Conservation (phyloP, 305 asterid genomes). For the Fraxinus dipetala region DNA sequence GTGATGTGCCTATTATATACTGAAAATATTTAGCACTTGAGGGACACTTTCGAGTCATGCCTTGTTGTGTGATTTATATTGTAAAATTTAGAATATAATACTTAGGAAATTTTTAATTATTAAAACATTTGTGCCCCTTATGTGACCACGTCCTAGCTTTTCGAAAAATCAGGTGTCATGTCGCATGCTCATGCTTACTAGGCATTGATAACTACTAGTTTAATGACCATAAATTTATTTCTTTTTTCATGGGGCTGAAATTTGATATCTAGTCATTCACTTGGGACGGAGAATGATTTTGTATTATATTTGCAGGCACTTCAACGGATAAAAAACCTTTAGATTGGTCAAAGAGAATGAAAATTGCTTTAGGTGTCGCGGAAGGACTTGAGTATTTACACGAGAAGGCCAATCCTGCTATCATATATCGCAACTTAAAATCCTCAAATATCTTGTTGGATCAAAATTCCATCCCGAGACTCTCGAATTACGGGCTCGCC, state of each 20-base stretch:
- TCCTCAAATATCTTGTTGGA: conserved; percentile 45
- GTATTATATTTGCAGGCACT: conserved; percentile 27
- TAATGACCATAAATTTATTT: background rate
- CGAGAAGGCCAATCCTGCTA: conserved; percentile 50
- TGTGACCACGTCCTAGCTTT: background rate
- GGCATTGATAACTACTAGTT: background rate
- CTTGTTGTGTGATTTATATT: background rate
- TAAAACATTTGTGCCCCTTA: background rate
- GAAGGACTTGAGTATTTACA: conserved; percentile 51
- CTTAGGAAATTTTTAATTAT: background rate
- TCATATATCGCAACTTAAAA: conserved; percentile 46
- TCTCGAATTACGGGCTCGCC: conserved; percentile 53
- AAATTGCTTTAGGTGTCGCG: conserved; percentile 47
- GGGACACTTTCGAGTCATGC: background rate
- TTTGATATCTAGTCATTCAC: background rate
- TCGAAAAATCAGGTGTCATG: background rate
- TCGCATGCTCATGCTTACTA: background rate
- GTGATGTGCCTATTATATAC: background rate
- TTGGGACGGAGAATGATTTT: background rate
- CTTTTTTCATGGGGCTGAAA: background rate
- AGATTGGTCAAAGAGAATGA: conserved; percentile 47
- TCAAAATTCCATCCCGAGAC: conserved; percentile 34
- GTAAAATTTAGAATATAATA: background rate
- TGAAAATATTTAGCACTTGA: background rate
- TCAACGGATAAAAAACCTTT: conserved; percentile 29